Evolutionary conservation across 1,284 basidiomycete genomes (phyloP), one percentile per base, ranked within the genome.

Genomic region (Ceratorhiza oryzae-sativae): DNA sequence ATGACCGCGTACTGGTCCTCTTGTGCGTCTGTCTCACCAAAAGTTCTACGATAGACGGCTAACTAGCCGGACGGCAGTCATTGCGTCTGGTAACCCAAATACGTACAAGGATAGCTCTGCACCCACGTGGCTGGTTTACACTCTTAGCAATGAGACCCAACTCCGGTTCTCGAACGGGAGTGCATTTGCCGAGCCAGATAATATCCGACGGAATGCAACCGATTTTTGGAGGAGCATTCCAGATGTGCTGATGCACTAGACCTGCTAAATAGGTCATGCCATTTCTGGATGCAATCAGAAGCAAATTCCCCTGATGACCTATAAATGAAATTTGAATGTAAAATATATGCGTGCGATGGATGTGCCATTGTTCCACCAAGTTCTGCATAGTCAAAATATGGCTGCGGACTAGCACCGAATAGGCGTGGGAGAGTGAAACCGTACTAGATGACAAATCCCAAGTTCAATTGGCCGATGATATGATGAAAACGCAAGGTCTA

Each of bases 1-100:
- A 71, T 71, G 67, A 71, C 56, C 20, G 67, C 67, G 25, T 71
- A 71, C 45, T 71, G 67, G 67, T 49, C 55, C 32, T 71, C 67
- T 2, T 70, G 65, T 70, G 20, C 39, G 65, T 56, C 32, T 18
- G 20, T 23, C 23, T 2, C 10, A 23, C 4, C n/a, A 34, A 18
- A 41, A 36, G 34, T n/a, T 58, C 46, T 36, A 20, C 41, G 13
- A 25, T 39, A 39, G 18, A n/a, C 20, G n/a, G 34, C 25, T 39
- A 45, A 45, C 42, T 45, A 45, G 15, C 18, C n/a, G 42, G n/a
- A 45, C 18, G n/a, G 23, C 23, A 68, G 65, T 68, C 39, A 56
- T 68, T 32, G 65, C 42, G 45, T 56, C 39, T 13, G 67, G 67
- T 34, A 56, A 71, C n/a, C 67, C 67, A 10, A 71, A 59, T 30